Evolutionary conservation across 139 green algal species (phyloP), one percentile per base, ranked within the genome.

Genomic region (Coelastrella sp.): DNA sequence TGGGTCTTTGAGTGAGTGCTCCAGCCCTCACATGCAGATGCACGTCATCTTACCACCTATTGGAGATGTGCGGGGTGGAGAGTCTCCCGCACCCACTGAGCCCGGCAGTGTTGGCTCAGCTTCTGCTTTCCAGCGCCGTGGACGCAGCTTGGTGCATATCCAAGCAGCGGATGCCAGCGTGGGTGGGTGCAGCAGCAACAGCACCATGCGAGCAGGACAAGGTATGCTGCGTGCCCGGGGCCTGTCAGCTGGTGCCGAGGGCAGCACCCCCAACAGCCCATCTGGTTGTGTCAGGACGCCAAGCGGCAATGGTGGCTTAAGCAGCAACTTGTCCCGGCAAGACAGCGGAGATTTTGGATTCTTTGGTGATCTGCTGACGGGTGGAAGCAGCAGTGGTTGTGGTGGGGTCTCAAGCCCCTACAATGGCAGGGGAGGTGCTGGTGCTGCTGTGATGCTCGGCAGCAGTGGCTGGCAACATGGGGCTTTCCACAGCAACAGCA

Each of bases 201-300:
- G 19, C 19, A 68, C 15, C 9, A 25, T 60, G 19, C 20, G n/a
- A 49, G 66, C 58, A 57, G 24, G 9, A 1, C 8, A 25, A 27
- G 27, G 49, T 57, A 22, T 24, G 58, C 66, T 59, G n/a, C 59
- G 49, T 19, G 65, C 81, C 19, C 66, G 63, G 61, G 20, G 82
- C 25, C 35, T 25, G 25, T 35, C 25, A 27, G 63, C 35, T 11
- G 49, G 20, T 9, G 17, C 78, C 15, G 80, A 86, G 1, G 49
- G 66, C 49, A 88, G 66, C 84, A 88, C 24, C 25, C 68, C 84
- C 6, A 70, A 66, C 66, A 88, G 84, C 49, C 84, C 82, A 19
- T 49, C 15, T 17, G 82, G 63, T 15, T 63, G 22, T 65, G 82
- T 20, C 20, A 27, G 82, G 24, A 87, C 82, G 10, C 82, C 82